These are phyloP conservation scores for Aurifilum marmelostoma DNA, from an alignment of 2,329 filamentous ascomycete genomes.

Conservation along the genomic window DNA sequence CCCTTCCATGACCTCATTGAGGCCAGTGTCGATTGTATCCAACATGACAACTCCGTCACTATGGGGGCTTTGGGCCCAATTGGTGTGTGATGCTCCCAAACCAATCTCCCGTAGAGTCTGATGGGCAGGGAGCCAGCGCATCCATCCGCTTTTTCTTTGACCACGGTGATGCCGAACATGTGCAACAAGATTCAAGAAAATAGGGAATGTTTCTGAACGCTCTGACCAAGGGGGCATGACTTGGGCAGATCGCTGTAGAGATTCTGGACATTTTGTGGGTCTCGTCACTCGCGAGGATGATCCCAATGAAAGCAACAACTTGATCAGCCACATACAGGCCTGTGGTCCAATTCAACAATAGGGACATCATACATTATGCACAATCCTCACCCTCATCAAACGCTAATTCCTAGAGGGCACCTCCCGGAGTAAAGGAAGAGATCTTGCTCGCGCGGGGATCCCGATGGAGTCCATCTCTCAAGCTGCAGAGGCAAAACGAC, in stretches of 20 bases:
- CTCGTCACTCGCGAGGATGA: neutral
- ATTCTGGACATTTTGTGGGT: neutral
- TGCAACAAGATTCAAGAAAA: neutral
- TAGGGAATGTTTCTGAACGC: neutral
- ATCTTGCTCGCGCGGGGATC: neutral
- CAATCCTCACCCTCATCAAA: neutral
- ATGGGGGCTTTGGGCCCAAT: neutral
- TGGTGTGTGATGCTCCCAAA: neutral
- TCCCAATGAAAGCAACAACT: neutral
- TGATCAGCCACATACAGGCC: neutral
- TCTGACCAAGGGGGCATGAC: neutral
- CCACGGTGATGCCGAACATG: neutral
- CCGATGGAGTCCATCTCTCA: neutral
- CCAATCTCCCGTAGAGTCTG: constrained; percentile 2
- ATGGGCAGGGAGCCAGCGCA: constrained; percentile 3
- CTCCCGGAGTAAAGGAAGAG: neutral
- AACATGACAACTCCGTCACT: neutral
- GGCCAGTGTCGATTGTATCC: neutral
- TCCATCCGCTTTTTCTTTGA: neutral
- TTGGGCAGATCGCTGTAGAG: neutral
- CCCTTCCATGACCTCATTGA: neutral
- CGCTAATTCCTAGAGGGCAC: neutral
- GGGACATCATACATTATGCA: neutral
- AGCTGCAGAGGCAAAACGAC: neutral
- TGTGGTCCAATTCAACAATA: neutral